Base-by-base conservation (phyloP, 2,329 filamentous ascomycete genomes). In the Dactylellina parvicollis region DNA sequence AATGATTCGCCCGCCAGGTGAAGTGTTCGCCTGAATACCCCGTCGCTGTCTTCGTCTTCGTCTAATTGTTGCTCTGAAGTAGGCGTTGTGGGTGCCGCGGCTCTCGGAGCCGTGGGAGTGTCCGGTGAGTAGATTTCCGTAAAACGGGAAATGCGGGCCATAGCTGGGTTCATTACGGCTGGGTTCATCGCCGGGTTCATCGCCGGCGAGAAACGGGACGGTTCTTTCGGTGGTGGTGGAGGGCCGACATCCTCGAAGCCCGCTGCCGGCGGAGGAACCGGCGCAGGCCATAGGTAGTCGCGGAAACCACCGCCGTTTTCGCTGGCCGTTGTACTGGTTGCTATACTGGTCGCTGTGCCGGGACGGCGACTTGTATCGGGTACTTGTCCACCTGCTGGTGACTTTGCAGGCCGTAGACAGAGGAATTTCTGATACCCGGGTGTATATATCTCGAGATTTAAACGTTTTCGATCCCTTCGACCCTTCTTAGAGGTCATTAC, bases 61-160 rank as follows among this genome's bases (percentile, higher is more conserved):
- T 47, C 20, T 32, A 67, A 38, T 26, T 32, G 40, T 20, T 62
- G 36, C 20, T 32, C n/a, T n/a, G n/a, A n/a, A n/a, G n/a, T n/a
- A n/a, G 47, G 20, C 16, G 47, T 24, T 50, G 49, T 34, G n/a
- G 34, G n/a, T 16, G 28, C 12, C 24, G 28, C 16, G n/a, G 44
- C 4, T 54, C 28, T 24, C 12, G 69, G 62, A 14, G 69, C 54
- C 2, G 38, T 52, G 4, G 69, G 69, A 10, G 62, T 74, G 24
- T 74, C 70, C 4, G 70, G 70, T 3, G 70, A 74, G 62, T 74
- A 74, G 28, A 74, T 62, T 42, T 74, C 70, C 14, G 70, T 74
- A 24, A 74, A 74, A 14, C 64, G 57, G 4, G 70, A 74, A 14
- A 66, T 36, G 4, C 70, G 52, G 2, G 57, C 50, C 49, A 74